These are phyloP conservation scores for Penicillium nucicola DNA, from an alignment of 495 filamentous ascomycete species.

Conservation along the genomic window DNA sequence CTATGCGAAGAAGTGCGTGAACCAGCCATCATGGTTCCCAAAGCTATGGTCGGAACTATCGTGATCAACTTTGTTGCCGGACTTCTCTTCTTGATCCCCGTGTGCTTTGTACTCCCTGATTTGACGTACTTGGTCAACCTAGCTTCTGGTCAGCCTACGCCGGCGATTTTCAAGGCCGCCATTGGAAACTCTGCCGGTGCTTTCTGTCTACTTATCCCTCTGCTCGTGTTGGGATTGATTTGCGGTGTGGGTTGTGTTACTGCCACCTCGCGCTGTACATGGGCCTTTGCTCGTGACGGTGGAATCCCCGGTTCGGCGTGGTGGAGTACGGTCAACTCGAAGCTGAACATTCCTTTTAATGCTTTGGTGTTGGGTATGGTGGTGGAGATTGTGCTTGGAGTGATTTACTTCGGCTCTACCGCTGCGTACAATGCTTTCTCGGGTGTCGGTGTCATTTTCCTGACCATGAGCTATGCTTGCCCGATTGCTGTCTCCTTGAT, in stretches of 20 bases:
- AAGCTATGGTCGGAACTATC: slow-evolving; percentile 64
- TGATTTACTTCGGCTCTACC: slow-evolving; percentile 55
- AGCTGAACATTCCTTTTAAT: slow-evolving; percentile 50
- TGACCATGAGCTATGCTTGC: slow-evolving; percentile 52
- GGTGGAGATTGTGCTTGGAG: slow-evolving; percentile 50
- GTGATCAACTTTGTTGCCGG: slow-evolving; percentile 61
- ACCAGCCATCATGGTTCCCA: slow-evolving; percentile 57
- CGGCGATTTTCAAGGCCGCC: slow-evolving; percentile 18
- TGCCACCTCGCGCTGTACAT: slow-evolving; percentile 66
- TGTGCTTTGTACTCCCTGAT: slow-evolving; percentile 60
- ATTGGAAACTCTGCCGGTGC: slow-evolving; percentile 43
- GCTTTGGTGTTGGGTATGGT: slow-evolving; percentile 47
- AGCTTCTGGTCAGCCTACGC: slow-evolving; percentile 46
- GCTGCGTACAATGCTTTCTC: slow-evolving; percentile 60
- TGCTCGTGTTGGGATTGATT: slow-evolving; percentile 66
- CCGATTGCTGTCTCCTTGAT: slow-evolving; percentile 51
- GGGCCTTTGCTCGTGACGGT: slow-evolving; percentile 60
- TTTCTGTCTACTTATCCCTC: slow-evolving; percentile 63
- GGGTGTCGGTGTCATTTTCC: slow-evolving; percentile 55
- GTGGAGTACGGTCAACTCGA: slow-evolving; percentile 51
- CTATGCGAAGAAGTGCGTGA: slow-evolving; percentile 63
- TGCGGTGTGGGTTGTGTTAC: slow-evolving; percentile 65
- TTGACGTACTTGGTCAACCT: slow-evolving; percentile 48
- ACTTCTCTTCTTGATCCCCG: slow-evolving; percentile 58
- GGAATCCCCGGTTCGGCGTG: slow-evolving; percentile 61